A percentile compares a stretch with the other conserved stretches of the same genome.
phyloP scores from a whole-genome alignment of 2,329 filamentous ascomycete genomes.

The Aspergillus sp. region DNA sequence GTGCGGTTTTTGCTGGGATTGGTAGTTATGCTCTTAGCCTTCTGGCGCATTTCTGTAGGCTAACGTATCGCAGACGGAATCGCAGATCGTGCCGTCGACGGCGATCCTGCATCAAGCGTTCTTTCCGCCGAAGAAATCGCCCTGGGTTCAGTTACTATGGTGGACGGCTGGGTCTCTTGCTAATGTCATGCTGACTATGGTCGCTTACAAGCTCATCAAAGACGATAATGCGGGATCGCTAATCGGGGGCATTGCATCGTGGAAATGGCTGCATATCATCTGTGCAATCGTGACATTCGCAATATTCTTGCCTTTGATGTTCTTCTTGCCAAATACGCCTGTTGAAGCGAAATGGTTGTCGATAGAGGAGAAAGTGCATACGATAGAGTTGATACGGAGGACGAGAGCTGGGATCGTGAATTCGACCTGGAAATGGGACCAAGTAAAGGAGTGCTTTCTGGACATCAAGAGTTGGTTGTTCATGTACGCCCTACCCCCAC shows the following conservation, averaged over 20 bases:
- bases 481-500: slow-evolving; percentile 1
- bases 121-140: slow-evolving; percentile 22
- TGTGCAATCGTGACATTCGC: slow-evolving; percentile 4
- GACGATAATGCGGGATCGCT: slow-evolving; percentile 1
- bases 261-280: slow-evolving; percentile 7
- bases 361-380: slow-evolving; percentile 6
- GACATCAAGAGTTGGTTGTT: slow-evolving; percentile 6
- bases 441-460: slow-evolving; percentile 3
- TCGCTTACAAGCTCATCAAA: slow-evolving; percentile 19
- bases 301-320: slow-evolving; percentile 3
- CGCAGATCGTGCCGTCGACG: slow-evolving; percentile 22
- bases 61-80: slow-evolving; percentile 14
- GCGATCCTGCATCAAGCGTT: slow-evolving; percentile 23
- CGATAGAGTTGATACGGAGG: slow-evolving; percentile 5
- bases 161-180: slow-evolving; percentile 22
- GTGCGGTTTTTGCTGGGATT: slow-evolving; percentile 5
- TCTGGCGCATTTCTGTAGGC: no score
- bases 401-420: slow-evolving; percentile 4
- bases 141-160: slow-evolving; percentile 24
- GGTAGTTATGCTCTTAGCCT: not conserved
- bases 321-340: slow-evolving; percentile 5
- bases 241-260: slow-evolving; percentile 4
- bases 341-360: slow-evolving; percentile 6
- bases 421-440: slow-evolving; percentile 4
- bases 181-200: slow-evolving; percentile 23